A percentile compares a stretch with the other conserved stretches of the same genome.
Evolutionary conservation across 2,329 filamentous ascomycete genomes (phyloP).

Genomic region (Xylaria sp.): DNA sequence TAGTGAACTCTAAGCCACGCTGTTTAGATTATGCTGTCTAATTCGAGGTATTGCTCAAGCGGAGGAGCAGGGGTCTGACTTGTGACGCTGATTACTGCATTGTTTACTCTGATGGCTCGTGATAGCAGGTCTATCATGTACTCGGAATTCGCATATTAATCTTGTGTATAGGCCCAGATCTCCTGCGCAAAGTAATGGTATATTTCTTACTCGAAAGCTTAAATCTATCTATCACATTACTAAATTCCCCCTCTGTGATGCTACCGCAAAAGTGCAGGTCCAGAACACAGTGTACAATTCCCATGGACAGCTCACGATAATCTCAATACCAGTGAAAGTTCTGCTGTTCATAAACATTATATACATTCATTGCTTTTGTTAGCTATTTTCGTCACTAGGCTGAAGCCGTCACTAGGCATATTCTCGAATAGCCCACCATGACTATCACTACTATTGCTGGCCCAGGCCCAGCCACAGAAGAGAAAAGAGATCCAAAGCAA

Average conservation of each 20-base stretch:
- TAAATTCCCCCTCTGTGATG: constrained; percentile 14
- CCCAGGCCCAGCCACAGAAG: neutral
- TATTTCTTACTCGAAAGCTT: constrained; percentile 5
- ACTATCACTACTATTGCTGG: constrained; percentile 8
- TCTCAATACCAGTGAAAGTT: neutral
- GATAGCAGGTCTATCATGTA: constrained; percentile 16
- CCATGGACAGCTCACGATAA: neutral
- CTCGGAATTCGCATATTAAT: constrained; percentile 6
- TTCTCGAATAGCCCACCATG: constrained; percentile 24
- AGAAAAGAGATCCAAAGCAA: constrained; percentile 26
- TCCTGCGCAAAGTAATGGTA: neutral
- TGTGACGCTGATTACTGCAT: constrained; percentile 22
- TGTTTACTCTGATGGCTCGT: constrained; percentile 1
- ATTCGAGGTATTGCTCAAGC: constrained; percentile 13
- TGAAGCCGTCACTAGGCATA: neutral
- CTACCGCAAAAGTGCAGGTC: neutral
- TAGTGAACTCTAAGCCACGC: constrained; percentile 1
- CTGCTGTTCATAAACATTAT: neutral
- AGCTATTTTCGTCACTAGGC: neutral
- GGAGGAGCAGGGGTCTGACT: constrained; percentile 3
- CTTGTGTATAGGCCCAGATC: constrained; percentile 4
- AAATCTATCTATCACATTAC: constrained; percentile 1
- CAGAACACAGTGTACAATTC: constrained; percentile 4
- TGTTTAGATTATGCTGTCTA: neutral
- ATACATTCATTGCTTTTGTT: neutral